Percentiles rank a stretch among this genome's conserved stretches.
phyloP scores from a whole-genome alignment of 345 rosid genomes.

The Sonneratia alba region DNA sequence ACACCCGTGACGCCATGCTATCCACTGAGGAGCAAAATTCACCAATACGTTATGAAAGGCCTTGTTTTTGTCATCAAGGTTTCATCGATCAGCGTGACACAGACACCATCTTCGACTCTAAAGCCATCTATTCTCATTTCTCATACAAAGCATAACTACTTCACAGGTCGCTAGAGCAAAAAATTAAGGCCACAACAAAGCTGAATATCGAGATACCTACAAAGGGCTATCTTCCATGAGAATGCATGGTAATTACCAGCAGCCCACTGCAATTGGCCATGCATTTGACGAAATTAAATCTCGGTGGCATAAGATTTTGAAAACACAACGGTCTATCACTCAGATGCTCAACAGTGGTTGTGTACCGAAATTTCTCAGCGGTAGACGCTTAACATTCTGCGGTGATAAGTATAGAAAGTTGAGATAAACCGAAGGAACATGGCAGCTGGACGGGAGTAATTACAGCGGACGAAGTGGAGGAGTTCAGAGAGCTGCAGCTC shows the following conservation, averaged over 20 bases:
- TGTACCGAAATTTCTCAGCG: background rate
- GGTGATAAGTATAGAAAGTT: background rate
- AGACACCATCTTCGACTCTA: no score
- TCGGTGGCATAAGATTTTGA: background rate
- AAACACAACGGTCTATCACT: background rate
- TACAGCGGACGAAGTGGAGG: slow-evolving; percentile 49
- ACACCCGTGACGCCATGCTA: background rate
- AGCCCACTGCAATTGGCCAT: background rate
- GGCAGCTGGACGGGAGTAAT: background rate
- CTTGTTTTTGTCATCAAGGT: background rate
- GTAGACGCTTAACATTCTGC: background rate
- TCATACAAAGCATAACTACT: no score
- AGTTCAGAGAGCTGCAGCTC: slow-evolving; percentile 61
- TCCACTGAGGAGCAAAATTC: background rate
- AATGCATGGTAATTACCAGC: background rate
- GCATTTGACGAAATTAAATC: background rate
- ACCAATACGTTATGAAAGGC: background rate
- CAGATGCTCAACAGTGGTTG: background rate
- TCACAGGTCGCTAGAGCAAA: no score
- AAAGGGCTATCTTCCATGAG: background rate
- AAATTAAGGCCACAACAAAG: no score
- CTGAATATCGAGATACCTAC: background rate
- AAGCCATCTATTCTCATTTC: no score
- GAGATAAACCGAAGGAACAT: background rate
- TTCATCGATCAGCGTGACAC: background rate